A percentile compares a stretch with the other conserved stretches of the same genome.
Evolutionary conservation across 805 yeast species (phyloP).

Genomic region (Priceomyces carsonii): DNA sequence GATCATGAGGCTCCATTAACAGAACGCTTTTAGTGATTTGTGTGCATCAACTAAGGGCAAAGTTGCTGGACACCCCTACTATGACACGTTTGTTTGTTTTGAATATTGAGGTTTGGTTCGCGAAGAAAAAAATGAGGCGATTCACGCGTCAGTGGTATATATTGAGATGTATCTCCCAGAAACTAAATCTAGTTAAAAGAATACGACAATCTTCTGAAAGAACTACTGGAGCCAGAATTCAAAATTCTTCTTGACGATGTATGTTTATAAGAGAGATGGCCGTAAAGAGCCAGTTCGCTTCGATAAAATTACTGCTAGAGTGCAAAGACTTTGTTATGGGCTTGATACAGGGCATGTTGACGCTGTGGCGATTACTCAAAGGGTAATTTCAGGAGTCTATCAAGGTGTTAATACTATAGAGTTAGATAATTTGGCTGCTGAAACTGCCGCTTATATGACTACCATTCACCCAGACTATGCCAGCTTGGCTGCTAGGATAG

Average conservation of each 20-base stretch:
- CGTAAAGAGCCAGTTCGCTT: constrained; percentile 92
- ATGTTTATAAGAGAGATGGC: constrained; percentile 90
- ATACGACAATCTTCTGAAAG: not conserved
- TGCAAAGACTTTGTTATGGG: constrained; percentile 92
- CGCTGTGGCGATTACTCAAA: constrained; percentile 93
- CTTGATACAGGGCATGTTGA: constrained; percentile 90
- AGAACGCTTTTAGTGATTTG: not conserved
- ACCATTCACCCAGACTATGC: constrained; percentile 98
- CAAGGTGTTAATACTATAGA: constrained; percentile 96
- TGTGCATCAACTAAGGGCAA: not conserved
- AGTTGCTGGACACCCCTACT: not conserved
- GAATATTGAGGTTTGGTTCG: not conserved
- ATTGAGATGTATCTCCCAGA: constrained; percentile 7
- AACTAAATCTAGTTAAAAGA: not conserved
- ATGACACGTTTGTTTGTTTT: constrained; percentile 3
- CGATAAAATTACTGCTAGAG: constrained; percentile 92
- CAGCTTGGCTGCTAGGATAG: constrained; percentile 90
- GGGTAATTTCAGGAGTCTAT: constrained; percentile 94
- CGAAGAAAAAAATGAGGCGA: constrained; percentile 1
- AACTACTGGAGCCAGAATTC: not conserved
- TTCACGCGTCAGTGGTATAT: constrained; percentile 9
- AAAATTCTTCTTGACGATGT: constrained; percentile 47
- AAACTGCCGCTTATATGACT: constrained; percentile 96
- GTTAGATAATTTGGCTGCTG: constrained; percentile 72
- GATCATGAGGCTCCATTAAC: not conserved